These are phyloP conservation scores for Ramularia endophylla DNA, from an alignment of 2,329 filamentous ascomycete species.

Conservation along the genomic window DNA sequence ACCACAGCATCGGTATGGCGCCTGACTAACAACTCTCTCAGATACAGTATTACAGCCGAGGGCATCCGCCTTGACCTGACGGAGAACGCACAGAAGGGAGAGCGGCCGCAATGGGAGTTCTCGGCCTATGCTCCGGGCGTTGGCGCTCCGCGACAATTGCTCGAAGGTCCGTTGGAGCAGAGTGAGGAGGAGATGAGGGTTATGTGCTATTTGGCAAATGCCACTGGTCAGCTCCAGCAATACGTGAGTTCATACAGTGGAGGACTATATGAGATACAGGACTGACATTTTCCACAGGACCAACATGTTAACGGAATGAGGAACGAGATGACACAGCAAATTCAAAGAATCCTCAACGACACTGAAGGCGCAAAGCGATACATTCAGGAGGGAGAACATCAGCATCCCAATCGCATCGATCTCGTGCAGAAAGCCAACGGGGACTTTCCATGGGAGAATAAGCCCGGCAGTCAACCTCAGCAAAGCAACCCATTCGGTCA, in stretches of 20 bases:
- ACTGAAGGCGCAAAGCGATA: slow-evolving; percentile 67
- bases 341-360: slow-evolving; percentile 63
- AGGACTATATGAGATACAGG: no score
- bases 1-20: neutral
- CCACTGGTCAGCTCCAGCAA: slow-evolving; percentile 51
- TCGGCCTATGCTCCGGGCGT: slow-evolving; percentile 77
- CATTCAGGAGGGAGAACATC: slow-evolving; percentile 58
- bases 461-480: slow-evolving; percentile 6
- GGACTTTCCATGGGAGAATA: slow-evolving; percentile 6
- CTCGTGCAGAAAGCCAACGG: slow-evolving; percentile 9
- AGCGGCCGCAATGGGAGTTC: slow-evolving; percentile 76
- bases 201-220: slow-evolving; percentile 59
- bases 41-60: slow-evolving; percentile 52
- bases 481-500: slow-evolving; percentile 27
- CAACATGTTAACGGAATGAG: slow-evolving; percentile 14
- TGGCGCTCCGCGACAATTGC: slow-evolving; percentile 73
- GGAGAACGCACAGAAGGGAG: slow-evolving; percentile 55
- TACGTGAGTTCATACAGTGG: slow-evolving; percentile 36
- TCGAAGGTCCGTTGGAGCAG: slow-evolving; percentile 76
- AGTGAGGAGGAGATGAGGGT: slow-evolving; percentile 83
- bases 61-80: slow-evolving; percentile 44
- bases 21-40: slow-evolving; percentile 16
- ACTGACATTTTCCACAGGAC: slow-evolving; percentile 6
- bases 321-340: slow-evolving; percentile 32
- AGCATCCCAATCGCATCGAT: slow-evolving; percentile 62